Evolutionary conservation across 495 filamentous ascomycete genomes (phyloP), one percentile per base, ranked within the genome.

Genomic region (Neurospora intermedia): DNA sequence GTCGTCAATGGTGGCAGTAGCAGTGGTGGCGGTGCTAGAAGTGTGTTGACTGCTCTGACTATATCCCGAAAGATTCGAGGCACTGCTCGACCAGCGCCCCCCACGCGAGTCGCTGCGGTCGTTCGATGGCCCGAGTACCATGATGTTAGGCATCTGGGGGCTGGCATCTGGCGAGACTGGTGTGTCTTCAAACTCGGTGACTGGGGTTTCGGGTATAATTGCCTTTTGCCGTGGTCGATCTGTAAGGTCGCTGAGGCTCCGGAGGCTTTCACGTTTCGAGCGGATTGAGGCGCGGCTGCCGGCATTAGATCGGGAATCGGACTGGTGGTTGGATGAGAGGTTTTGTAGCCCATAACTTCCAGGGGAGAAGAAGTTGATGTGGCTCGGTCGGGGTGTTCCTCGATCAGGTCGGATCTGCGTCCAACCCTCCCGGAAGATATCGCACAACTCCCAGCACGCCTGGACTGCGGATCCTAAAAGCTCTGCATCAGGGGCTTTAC

Each of bases 371-470:
- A 94, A 95, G 39, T 87, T 91, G 39, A 91, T 88, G 78, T 96
- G 93, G 71, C 88, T 91, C 2, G 94, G 92, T 41, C 92, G 86
- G 0, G 94, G 94, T n/a, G 94, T 97, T 35, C 91, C 93, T 43
- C 93, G 86, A 73, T 97, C 94, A 6, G 94, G 93, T 54, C 91
- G 89, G 41, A 96, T 89, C 78, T 97, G 91, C 39, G 93, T 94
- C 94, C 94, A 97, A 13, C 94, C 94, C 84, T 96, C 92, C 43
- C 94, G 87, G 83, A 97, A 97, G 69, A 97, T 89, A 82, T 97
- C 94, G 80, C 93, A 96, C 38, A 97, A 88, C 76, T 97, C 94
- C 94, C 94, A 97, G 81, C 94, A 97, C 7, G 94, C 92, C 77
- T 97, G 94, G 4, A 97, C 91, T 0, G 94, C 93, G 4, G 92